Evolutionary conservation across 345 rosid species (phyloP), one percentile per base, ranked within the genome.

Genomic region (Gossypium bickii): DNA sequence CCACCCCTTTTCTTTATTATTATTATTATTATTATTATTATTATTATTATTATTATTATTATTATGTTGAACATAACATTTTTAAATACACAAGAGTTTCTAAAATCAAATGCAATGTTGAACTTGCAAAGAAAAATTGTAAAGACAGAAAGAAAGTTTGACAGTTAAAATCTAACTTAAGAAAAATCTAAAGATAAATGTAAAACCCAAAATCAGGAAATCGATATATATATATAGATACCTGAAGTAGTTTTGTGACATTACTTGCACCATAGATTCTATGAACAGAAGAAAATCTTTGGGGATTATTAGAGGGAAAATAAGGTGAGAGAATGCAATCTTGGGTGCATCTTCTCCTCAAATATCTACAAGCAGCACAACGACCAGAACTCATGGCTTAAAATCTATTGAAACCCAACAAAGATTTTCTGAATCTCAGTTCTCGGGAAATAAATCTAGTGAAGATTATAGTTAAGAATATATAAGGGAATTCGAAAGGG

Each of bases 181-280:
- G 16, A 51, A 12, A 22, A 25, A 59, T 12, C 9, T 2, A 59
- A 59, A 11, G 16, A 59, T 1, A 59, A 12, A 25, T 27, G 9
- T 2, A 27, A 60, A 60, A 12, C 41, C 9, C 17, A 59, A 6
- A 60, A 60, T 60, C 5, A 25, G 41, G 27, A 59, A 24, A 25
- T 22, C n/a, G 58, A 24, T 59, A 24, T 12, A 25, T 29, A 25
- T 12, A 25, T 29, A 25, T 29, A 62, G 12, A 8, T 16, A 63
- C 98, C 98, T 91, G 98, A 67, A 91, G 85, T 93, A 91, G 90
- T 85, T 93, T 93, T 83, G 84, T 87, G 82, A 93, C 94, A 83
- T 93, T 91, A 82, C 98, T 91, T 45, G 98, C 94, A 3, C 94
- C 94, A 43, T 91, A 91, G 12, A 93, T 97, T 86, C 86, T 86